phyloP scores from a whole-genome alignment of 2,329 filamentous ascomycete species.

The Colletotrichum cereale region DNA sequence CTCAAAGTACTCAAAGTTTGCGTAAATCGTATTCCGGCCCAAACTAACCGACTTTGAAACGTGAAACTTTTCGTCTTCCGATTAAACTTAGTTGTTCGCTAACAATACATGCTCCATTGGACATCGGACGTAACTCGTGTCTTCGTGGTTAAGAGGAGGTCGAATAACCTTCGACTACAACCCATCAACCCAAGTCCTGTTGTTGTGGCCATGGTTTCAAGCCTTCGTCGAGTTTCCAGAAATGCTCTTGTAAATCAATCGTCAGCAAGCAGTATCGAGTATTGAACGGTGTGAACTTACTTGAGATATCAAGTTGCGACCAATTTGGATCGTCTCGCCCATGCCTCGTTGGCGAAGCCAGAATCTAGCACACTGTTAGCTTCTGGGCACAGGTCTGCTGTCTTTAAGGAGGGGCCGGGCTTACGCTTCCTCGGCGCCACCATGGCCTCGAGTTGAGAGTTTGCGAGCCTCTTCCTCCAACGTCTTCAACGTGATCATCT shows the following conservation, averaged over 20 bases:
- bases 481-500: conserved; percentile 73
- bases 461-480: conserved; percentile 74
- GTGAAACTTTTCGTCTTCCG: not conserved
- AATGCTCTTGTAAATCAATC: conserved; percentile 8
- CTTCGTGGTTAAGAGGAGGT: conserved; percentile 6
- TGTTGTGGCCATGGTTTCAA: not conserved
- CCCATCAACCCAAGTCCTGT: not conserved
- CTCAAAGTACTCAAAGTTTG: not conserved
- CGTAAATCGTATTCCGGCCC: not conserved
- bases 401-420: conserved; percentile 44
- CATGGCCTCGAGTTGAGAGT: conserved; percentile 62
- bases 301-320: conserved; percentile 66
- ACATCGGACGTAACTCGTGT: conserved; percentile 8
- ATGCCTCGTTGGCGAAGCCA: conserved; percentile 72
- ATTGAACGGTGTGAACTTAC: conserved; percentile 41
- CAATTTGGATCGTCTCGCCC: conserved; percentile 69
- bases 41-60: conserved; percentile 8
- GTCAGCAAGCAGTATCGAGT: not conserved
- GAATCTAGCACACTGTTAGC: conserved; percentile 58
- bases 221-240: conserved; percentile 37
- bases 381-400: not conserved
- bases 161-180: not conserved
- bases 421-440: conserved; percentile 65
- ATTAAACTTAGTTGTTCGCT: conserved; percentile 6
- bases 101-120: conserved; percentile 10